Conservation (phyloP, 768 basidiomycete genomes). For the Trametes villosa region DNA sequence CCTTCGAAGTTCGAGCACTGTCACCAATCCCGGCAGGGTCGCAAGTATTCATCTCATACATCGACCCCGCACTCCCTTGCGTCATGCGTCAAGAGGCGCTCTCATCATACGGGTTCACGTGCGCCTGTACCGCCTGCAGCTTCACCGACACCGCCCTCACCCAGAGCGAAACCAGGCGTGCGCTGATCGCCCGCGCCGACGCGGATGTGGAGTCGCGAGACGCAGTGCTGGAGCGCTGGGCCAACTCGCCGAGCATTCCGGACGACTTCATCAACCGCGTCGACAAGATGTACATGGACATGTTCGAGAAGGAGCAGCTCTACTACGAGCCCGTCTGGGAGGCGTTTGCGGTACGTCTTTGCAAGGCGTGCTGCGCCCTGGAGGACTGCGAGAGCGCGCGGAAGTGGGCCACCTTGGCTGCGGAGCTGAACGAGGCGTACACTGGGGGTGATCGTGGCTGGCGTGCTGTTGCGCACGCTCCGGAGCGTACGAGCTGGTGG, state of each 20-base stretch:
- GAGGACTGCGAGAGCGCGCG: conserved; percentile 10
- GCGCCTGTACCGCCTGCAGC: conserved; percentile 9
- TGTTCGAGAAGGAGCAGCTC: conserved; percentile 13
- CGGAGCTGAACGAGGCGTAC: conserved; percentile 4
- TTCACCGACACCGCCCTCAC: not conserved
- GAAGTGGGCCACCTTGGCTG: conserved; percentile 7
- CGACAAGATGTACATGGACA: conserved; percentile 12
- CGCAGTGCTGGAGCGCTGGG: conserved; percentile 11
- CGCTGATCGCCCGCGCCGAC: conserved; percentile 11
- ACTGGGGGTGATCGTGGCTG: conserved; percentile 13
- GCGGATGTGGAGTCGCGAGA: not conserved
- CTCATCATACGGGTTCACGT: conserved; percentile 12
- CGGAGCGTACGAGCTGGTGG: conserved; percentile 16
- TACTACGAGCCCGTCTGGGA: conserved; percentile 18
- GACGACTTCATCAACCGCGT: conserved; percentile 5
- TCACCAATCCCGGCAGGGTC: conserved; percentile 3
- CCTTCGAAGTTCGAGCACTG: conserved; percentile 13
- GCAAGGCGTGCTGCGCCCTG: conserved; percentile 15
- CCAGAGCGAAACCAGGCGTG: conserved; percentile 11
- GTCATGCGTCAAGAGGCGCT: conserved; percentile 1
- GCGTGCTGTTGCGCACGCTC: conserved; percentile 1
- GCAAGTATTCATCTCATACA: conserved; percentile 13
- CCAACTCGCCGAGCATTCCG: not conserved
- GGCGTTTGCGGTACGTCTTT: conserved; percentile 5
- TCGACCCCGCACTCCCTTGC: conserved; percentile 13